Evolutionary conservation across 768 basidiomycete genomes (phyloP).

Genomic region (Tricholoma sp.): DNA sequence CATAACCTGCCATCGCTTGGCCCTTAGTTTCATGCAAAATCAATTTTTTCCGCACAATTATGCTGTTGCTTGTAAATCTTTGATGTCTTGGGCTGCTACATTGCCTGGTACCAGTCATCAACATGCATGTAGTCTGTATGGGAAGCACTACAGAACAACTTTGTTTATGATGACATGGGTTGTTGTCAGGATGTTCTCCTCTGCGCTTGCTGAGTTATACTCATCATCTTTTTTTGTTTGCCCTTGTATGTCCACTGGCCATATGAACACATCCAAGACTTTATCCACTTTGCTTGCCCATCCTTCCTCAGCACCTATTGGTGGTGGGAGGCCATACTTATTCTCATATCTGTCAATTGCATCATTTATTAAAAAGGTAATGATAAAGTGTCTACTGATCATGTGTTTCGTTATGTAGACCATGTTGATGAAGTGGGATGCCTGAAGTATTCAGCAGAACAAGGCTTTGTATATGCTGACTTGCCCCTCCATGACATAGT

Average conservation of each 20-base stretch:
- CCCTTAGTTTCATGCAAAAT: background rate
- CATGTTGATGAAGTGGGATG: background rate
- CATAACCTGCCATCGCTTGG: background rate
- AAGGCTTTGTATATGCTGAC: background rate
- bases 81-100: background rate
- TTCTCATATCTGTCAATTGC: background rate
- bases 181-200: background rate
- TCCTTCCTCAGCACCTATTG: background rate
- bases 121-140: background rate
- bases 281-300: background rate
- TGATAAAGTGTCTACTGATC: background rate
- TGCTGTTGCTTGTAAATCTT: background rate
- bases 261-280: background rate
- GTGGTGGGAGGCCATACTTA: background rate
- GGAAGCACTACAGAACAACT: background rate
- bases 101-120: background rate
- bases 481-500: background rate
- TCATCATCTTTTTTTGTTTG: background rate
- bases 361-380: background rate
- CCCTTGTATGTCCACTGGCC: background rate
- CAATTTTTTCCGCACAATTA: background rate
- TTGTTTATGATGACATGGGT: background rate
- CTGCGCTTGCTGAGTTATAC: background rate
- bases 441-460: background rate
- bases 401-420: background rate